Conservation (phyloP, 2,329 filamentous ascomycete genomes). For the Pseudomassariella vexata region DNA sequence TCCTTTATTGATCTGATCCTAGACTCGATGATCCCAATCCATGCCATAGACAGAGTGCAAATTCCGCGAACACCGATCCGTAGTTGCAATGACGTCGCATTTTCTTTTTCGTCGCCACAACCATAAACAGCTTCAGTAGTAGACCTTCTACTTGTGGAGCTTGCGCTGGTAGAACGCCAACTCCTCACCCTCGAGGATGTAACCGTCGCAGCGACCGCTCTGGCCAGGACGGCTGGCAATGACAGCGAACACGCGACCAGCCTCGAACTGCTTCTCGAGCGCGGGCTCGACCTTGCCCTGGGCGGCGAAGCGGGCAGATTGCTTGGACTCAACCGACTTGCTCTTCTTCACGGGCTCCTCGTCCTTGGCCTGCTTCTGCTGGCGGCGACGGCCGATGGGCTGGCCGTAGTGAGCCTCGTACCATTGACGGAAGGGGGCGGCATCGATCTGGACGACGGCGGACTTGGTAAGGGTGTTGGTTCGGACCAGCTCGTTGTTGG, state of each 20-base stretch:
- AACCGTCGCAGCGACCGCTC: slow-evolving; percentile 93
- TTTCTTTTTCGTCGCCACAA: slow-evolving; percentile 5
- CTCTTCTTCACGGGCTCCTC: slow-evolving; percentile 81
- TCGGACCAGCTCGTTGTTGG: slow-evolving; percentile 99
- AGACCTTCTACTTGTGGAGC: slow-evolving; percentile 82
- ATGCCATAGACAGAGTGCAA: slow-evolving; percentile 24
- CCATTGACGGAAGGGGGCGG: slow-evolving; percentile 98
- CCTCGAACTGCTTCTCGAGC: slow-evolving; percentile 99
- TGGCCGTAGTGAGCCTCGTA: slow-evolving; percentile 99
- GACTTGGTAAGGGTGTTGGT: slow-evolving; percentile 99
- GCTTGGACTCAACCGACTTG: slow-evolving; percentile 95
- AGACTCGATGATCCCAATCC: slow-evolving; percentile 25
- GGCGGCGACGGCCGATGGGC: slow-evolving; percentile 81
- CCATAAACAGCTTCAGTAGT: too few species aligned
- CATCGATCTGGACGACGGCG: slow-evolving; percentile 97
- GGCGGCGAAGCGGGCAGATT: slow-evolving; percentile 76
- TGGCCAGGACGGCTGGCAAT: slow-evolving; percentile 91
- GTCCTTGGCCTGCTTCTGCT: slow-evolving; percentile 69
- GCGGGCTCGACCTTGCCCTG: slow-evolving; percentile 87
- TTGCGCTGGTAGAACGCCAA: slow-evolving; percentile 99
- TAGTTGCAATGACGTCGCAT: slow-evolving; percentile 16
- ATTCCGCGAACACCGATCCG: slow-evolving; percentile 30
- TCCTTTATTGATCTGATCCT: slow-evolving; percentile 28
- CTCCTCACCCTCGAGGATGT: slow-evolving; percentile 99
- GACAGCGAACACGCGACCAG: slow-evolving; percentile 92